Conservation (phyloP, 805 yeast species). For the Cyberlindnera petersonii region DNA sequence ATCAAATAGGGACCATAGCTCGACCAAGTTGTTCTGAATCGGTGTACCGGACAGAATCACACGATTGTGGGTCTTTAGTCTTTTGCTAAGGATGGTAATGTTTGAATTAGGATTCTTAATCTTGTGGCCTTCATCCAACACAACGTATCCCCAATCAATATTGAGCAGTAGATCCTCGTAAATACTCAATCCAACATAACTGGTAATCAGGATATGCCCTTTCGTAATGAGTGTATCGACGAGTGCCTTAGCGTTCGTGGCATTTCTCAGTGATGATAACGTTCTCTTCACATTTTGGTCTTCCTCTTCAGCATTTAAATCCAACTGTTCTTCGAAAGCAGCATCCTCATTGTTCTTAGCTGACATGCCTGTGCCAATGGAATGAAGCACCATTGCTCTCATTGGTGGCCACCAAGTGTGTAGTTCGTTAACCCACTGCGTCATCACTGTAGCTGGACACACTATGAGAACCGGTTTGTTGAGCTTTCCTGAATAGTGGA, state of each 20-base stretch:
- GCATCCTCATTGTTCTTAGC: conserved; percentile 37
- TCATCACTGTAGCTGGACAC: conserved; percentile 94
- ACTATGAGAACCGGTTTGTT: conserved; percentile 80
- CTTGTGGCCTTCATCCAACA: conserved; percentile 95
- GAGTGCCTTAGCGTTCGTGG: conserved; percentile 42
- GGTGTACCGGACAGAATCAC: conserved; percentile 94
- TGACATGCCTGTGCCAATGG: conserved; percentile 86
- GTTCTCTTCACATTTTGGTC: conserved; percentile 29
- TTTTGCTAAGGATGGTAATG: conserved; percentile 81
- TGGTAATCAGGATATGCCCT: conserved; percentile 87
- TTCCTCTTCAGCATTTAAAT: conserved; percentile 41
- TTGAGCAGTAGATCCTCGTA: conserved; percentile 63
- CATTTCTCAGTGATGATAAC: conserved; percentile 28
- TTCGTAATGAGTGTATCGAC: conserved; percentile 53
- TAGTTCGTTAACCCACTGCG: conserved; percentile 95
- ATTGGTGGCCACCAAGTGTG: conserved; percentile 99
- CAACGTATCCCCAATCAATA: conserved; percentile 82
- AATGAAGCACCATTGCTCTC: conserved; percentile 79
- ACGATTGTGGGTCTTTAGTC: conserved; percentile 77
- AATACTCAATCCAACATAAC: conserved; percentile 80
- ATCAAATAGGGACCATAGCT: conserved; percentile 93
- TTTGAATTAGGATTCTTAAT: conserved; percentile 92
- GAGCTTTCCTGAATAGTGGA: conserved; percentile 75
- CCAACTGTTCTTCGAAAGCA: conserved; percentile 47
- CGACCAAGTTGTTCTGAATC: conserved; percentile 87